These are phyloP conservation scores for Tardiomyces depauwii DNA, from an alignment of 1,139 yeast species.

Conservation along the genomic window DNA sequence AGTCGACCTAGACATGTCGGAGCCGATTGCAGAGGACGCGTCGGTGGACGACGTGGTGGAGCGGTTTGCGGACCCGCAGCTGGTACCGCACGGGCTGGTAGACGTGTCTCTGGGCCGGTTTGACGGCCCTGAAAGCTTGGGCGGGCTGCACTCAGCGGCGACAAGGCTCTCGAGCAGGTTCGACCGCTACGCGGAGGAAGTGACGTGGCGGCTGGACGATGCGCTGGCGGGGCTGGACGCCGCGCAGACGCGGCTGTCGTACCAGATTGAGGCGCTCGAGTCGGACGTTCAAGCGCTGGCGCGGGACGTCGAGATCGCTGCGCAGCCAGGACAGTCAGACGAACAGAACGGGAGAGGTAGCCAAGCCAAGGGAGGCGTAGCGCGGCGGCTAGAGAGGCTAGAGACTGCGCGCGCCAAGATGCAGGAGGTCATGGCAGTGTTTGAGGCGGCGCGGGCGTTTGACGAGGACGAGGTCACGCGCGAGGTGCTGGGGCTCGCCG, in stretches of 20 bases:
- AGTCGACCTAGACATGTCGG: too few relatives aligned
- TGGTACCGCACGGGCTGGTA: conserved; percentile 21
- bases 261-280: conserved; percentile 25
- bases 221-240: conserved; percentile 18
- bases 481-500: conserved; percentile 11
- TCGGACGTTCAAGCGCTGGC: conserved; percentile 21
- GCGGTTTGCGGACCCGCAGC: conserved; percentile 18
- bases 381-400: conserved; percentile 17
- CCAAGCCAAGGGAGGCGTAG: conserved; percentile 3
- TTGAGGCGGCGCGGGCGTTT: conserved; percentile 18
- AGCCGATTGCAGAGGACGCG: conserved; percentile 3
- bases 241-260: conserved; percentile 22
- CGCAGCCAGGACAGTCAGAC: background rate
- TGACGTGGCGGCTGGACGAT: conserved; percentile 21
- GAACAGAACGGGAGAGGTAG: background rate
- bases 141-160: conserved; percentile 22
- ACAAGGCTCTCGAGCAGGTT: conserved; percentile 23
- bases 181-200: conserved; percentile 23
- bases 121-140: conserved; percentile 12
- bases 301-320: conserved; percentile 14
- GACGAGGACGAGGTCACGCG: conserved; percentile 15
- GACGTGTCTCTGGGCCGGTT: conserved; percentile 18
- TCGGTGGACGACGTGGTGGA: conserved; percentile 15
- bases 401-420: conserved; percentile 19
- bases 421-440: conserved; percentile 17